Conservation (phyloP, 2,329 filamentous ascomycete genomes). For the Colletotrichum nymphaeae region DNA sequence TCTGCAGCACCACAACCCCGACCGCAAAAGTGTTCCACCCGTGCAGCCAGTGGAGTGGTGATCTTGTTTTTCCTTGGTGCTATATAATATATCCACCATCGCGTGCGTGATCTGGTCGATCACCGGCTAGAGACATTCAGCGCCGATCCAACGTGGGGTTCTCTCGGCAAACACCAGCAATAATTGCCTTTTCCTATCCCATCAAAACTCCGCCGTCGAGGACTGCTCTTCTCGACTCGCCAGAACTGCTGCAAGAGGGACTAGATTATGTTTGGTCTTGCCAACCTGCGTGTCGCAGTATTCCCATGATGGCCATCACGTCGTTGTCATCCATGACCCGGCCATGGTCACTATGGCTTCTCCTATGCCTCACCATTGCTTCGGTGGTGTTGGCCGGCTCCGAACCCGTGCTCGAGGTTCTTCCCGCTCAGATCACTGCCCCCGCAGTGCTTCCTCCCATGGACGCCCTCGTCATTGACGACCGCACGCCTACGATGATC, state of each 20-base stretch:
- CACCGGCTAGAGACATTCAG: slow-evolving; percentile 18
- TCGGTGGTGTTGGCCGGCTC: slow-evolving; percentile 23
- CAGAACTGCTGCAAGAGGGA: slow-evolving; percentile 25
- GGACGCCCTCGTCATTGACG: slow-evolving; percentile 34
- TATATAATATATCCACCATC: slow-evolving; percentile 28
- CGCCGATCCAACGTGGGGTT: slow-evolving; percentile 35
- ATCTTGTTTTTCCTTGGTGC: slow-evolving; percentile 31
- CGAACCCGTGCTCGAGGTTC: background rate
- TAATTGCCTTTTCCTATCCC: background rate
- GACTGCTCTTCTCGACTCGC: background rate
- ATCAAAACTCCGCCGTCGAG: background rate
- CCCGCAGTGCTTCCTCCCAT: slow-evolving; percentile 21
- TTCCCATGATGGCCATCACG: slow-evolving; percentile 41
- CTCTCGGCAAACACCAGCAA: background rate
- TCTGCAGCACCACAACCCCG: background rate
- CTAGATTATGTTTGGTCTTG: slow-evolving; percentile 40
- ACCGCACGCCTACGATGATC: slow-evolving; percentile 33
- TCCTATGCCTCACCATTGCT: slow-evolving; percentile 42
- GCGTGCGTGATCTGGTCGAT: slow-evolving; percentile 32
- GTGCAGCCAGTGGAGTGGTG: slow-evolving; percentile 16
- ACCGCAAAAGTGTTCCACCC: background rate
- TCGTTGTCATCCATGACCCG: slow-evolving; percentile 19
- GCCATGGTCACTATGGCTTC: slow-evolving; percentile 43
- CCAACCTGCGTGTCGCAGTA: slow-evolving; percentile 38
- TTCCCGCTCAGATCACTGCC: slow-evolving; percentile 25